Evolutionary conservation across 2,329 filamentous ascomycete species (phyloP).

Genomic region (Westerdykella sp.): DNA sequence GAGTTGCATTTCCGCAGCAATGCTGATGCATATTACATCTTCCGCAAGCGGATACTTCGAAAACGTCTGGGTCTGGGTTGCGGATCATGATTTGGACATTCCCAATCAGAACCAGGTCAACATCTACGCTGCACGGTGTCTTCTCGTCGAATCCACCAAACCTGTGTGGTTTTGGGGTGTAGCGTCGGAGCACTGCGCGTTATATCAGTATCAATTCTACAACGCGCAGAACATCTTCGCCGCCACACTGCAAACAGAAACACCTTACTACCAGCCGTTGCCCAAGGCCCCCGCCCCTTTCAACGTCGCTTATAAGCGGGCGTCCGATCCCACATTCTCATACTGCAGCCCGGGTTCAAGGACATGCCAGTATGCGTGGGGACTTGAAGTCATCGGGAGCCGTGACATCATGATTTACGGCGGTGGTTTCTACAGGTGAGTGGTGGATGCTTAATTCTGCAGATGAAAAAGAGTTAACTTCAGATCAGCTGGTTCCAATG

Average conservation of each 20-base stretch:
- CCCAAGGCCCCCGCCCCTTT: conserved; percentile 51
- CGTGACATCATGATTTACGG: conserved; percentile 34
- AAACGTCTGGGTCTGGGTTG: conserved; percentile 77
- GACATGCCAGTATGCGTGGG: conserved; percentile 33
- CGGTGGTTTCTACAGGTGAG: conserved; percentile 44
- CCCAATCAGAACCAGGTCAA: conserved; percentile 63
- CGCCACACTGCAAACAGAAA: conserved; percentile 77
- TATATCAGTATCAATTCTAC: conserved; percentile 74
- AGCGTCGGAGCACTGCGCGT: conserved; percentile 49
- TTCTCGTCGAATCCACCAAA: conserved; percentile 56
- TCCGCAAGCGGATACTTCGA: conserved; percentile 63
- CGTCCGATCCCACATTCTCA: conserved; percentile 26
- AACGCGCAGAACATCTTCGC: conserved; percentile 73
- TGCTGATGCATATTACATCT: conserved; percentile 41
- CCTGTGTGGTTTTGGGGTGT: conserved; percentile 57
- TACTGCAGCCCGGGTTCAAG: conserved; percentile 7
- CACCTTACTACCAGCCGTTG: conserved; percentile 76
- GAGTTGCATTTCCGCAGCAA: conserved; percentile 63
- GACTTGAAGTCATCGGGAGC: conserved; percentile 24
- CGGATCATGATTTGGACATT: conserved; percentile 79
- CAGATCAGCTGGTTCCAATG: too few species aligned
- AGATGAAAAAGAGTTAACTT: too few species aligned
- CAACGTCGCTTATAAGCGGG: neutral
- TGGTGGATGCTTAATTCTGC: too few species aligned
- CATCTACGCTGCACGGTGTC: conserved; percentile 76